Percentiles rank a stretch among this genome's conserved stretches.
These are phyloP conservation scores for Stentor roeselii DNA, from an alignment of 73 alveolate species.

Conservation along the genomic window DNA sequence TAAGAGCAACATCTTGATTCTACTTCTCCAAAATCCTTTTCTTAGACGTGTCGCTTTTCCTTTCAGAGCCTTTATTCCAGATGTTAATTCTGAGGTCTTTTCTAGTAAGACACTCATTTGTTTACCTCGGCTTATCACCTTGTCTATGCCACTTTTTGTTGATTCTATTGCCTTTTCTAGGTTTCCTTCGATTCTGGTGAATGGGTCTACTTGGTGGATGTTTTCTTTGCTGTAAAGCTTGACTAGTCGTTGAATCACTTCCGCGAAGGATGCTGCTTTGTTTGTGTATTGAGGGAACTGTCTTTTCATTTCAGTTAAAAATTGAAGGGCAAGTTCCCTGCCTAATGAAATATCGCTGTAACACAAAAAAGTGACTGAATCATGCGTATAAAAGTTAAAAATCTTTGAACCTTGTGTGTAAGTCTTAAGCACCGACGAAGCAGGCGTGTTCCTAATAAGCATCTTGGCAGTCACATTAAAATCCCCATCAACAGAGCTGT, in stretches of 20 bases:
- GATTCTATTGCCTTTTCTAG: neutral
- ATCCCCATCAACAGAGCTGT: constrained; percentile 18
- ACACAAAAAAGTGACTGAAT: constrained; percentile 1
- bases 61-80: neutral
- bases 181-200: neutral
- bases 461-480: neutral
- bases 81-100: neutral
- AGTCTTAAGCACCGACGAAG: constrained; percentile 8
- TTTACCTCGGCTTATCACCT: neutral
- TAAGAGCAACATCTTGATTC: neutral
- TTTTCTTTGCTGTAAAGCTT: neutral
- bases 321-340: neutral
- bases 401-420: constrained; percentile 11
- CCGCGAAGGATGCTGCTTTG: constrained; percentile 4
- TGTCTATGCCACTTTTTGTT: neutral
- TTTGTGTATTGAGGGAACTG: neutral
- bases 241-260: neutral
- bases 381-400: constrained; percentile 2
- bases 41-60: neutral
- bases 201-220: constrained; percentile 4
- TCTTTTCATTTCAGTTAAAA: constrained; percentile 22
- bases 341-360: neutral
- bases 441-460: neutral
- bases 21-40: neutral
- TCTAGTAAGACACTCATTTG: neutral